Base-by-base conservation (phyloP, 345 rosid species). In the Salix arbutifolia region DNA sequence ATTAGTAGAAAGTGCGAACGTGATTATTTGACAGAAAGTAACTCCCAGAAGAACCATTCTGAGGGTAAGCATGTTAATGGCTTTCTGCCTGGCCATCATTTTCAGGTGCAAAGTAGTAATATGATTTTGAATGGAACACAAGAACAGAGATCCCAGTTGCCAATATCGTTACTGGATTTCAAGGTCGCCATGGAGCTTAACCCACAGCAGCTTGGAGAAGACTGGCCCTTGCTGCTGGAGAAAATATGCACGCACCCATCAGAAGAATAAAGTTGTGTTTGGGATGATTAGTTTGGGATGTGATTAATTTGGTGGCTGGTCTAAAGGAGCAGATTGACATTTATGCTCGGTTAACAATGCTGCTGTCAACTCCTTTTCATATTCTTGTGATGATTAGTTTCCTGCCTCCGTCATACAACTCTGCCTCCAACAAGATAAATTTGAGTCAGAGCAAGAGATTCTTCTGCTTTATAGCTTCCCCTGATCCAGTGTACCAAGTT, bases 141-240 rank as follows among this genome's bases (percentile, higher is more conserved):
- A 62, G 80, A 77, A 67, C 79, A 71, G 71, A 74, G 40, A 31
- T 69, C 72, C 18, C 77, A 67, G 4, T 56, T 67, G 26, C 68
- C 75, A 18, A 75, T 81, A 65, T 83, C 88, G 0, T 44, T 81
- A 66, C 77, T 79, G 58, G 88, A 86, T 79, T 81, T 86, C 69
- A 81, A 79, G 56, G 81, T 78, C 40, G 85, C 85, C 1, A 85
- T 84, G 84, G 86, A 86, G 82, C 86, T 87, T 28, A 87, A 74
- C 42, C 89, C 88, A 52, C 89, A 78, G 73, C 86, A 83, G 62
- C 91, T 85, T 10, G 87, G 88, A 33, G 89, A 83, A 80, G 81
- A 85, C 68, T 85, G 91, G 88, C 86, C 88, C 38, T 69, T 78
- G 86, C 74, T 82, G 78, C 79, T 85, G 74, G 91, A 86, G 85